Evolutionary conservation across 805 yeast genomes (phyloP).

Genomic region (Yarrowia bubula): DNA sequence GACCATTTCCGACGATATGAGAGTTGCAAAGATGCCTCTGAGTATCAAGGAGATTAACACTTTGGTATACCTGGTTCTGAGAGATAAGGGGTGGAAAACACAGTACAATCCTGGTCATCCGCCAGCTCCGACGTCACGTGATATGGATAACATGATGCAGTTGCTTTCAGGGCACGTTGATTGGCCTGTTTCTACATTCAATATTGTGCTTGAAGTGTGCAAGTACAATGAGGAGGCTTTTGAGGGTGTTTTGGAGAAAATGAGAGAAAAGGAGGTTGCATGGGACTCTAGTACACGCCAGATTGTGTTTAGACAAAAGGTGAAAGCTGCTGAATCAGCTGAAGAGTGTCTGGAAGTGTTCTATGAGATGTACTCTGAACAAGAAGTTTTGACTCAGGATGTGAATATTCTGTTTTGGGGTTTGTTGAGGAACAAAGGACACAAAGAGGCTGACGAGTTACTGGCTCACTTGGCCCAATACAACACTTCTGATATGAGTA

Average conservation of each 20-base stretch:
- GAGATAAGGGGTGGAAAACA: background rate
- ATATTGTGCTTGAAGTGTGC: conserved; percentile 1
- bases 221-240: background rate
- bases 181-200: conserved; percentile 21
- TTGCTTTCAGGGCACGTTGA: background rate
- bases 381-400: background rate
- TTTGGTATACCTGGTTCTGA: background rate
- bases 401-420: conserved; percentile 20
- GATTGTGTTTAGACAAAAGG: background rate
- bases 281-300: background rate
- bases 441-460: background rate
- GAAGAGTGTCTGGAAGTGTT: background rate
- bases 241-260: background rate
- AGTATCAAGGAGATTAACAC: conserved; percentile 20
- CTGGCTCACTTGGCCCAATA: background rate
- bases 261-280: background rate
- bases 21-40: background rate
- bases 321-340: background rate
- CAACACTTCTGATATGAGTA: background rate
- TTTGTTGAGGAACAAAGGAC: background rate
- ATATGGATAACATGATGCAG: background rate
- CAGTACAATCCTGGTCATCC: background rate
- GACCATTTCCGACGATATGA: background rate
- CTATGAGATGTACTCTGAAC: background rate
- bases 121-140: background rate